Percentiles rank a stretch among this genome's conserved stretches.
These are phyloP conservation scores for Psilocybe cyanescens DNA, from an alignment of 768 basidiomycete genomes.

Conservation along the genomic window DNA sequence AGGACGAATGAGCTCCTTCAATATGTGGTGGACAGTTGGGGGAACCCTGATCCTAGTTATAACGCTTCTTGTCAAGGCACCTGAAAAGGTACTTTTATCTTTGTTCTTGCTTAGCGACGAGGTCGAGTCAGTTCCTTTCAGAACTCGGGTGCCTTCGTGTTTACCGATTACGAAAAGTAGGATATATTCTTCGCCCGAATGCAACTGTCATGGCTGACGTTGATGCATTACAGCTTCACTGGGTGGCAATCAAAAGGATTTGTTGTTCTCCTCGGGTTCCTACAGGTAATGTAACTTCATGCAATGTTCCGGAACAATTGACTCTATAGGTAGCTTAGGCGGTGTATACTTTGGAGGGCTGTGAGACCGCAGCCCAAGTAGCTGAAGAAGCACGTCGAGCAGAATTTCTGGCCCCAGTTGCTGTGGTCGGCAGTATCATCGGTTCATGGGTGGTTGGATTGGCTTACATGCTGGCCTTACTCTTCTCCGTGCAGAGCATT, in stretches of 20 bases:
- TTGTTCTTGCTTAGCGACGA: not conserved
- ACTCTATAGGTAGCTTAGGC: conserved; percentile 33
- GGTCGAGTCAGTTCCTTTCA: conserved; percentile 18
- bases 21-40: conserved; percentile 65
- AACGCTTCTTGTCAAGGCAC: conserved; percentile 59
- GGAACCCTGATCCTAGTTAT: conserved; percentile 62
- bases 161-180: conserved; percentile 60
- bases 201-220: not conserved
- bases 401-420: conserved; percentile 58
- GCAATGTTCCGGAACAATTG: not conserved
- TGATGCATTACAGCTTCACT: conserved; percentile 42
- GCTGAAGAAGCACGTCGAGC: conserved; percentile 63
- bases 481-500: conserved; percentile 61
- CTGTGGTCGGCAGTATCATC: conserved; percentile 57
- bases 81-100: conserved; percentile 42
- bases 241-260: conserved; percentile 58
- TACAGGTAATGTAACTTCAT: conserved; percentile 35
- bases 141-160: conserved; percentile 58
- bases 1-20: conserved; percentile 56
- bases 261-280: conserved; percentile 61
- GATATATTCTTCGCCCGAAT: conserved; percentile 2
- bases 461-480: conserved; percentile 59
- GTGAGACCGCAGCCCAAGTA: conserved; percentile 67
- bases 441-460: conserved; percentile 63
- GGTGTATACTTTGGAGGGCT: conserved; percentile 64